Evolutionary conservation across 345 rosid species (phyloP), one percentile per base, ranked within the genome.

Genomic region (Gossypium stocksii): DNA sequence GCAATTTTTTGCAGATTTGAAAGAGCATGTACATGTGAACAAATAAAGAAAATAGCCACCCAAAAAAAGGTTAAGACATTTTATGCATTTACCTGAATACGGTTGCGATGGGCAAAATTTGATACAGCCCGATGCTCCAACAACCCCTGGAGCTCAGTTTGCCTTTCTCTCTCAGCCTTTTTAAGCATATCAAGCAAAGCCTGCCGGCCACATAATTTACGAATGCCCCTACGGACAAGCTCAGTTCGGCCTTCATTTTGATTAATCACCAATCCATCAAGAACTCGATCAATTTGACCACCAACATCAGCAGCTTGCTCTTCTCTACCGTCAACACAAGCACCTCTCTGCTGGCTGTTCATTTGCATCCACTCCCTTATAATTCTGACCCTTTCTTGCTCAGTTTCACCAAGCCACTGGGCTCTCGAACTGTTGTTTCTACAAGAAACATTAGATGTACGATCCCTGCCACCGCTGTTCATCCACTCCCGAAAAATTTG

Each of bases 301-400:
- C 79, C 86, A 80, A 72, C 84, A 79, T 89, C 92, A 78, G 86
- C 29, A 58, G 83, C 82, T 48, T 84, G 89, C 23, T 92, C 94
- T 74, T 88, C 93, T 84, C 89, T 84, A 10, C 44, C 73, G 57
- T 87, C 87, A 80, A 79, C 75, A 74, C 81, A 70, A 83, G 83
- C 83, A 86, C 81, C 88, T 77, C 92, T 85, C 77, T 80, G 97
- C 76, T 82, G 90, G 68, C 81, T 87, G 80, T 87, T 90, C 88
- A 78, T 86, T 78, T 92, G 97, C 57, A 89, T 95, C 93, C 89
- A 84, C 84, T 89, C 95, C 84, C 98, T 88, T 81, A 91, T 86
- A 56, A 86, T 78, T 82, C 98, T 90, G 73, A 94, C 98, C 76
- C 98, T 91, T 84, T 87, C 97, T 83, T 94, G 98, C 80, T 94